A percentile compares a stretch with the other conserved stretches of the same genome.
Evolutionary conservation across 2,329 filamentous ascomycete genomes (phyloP).

Genomic region (Septoria linicola): DNA sequence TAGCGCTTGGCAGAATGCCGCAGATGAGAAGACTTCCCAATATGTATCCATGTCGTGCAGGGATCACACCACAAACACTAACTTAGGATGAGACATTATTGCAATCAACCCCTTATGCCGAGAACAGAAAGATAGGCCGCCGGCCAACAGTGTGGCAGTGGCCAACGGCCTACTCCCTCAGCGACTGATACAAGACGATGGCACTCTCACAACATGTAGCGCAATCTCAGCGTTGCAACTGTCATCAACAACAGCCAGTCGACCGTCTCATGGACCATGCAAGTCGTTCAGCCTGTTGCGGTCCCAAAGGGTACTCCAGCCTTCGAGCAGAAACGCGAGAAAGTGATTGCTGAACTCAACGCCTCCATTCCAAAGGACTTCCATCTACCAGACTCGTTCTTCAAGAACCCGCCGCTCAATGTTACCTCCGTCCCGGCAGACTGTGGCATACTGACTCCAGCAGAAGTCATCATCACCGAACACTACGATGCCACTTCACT

Average conservation of each 20-base stretch:
- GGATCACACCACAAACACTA: too few relatives aligned
- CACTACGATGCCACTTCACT: constrained; percentile 21
- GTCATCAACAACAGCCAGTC: background rate
- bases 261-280: constrained; percentile 1
- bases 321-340: constrained; percentile 11
- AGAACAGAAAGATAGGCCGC: background rate
- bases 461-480: constrained; percentile 23
- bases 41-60: too few relatives aligned
- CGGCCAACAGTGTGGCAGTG: background rate
- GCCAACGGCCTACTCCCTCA: background rate
- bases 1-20: too few relatives aligned
- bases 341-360: constrained; percentile 9
- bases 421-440: constrained; percentile 20
- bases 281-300: constrained; percentile 10
- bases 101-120: too few relatives aligned
- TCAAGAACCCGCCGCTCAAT: constrained; percentile 12
- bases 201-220: background rate
- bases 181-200: background rate
- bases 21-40: too few relatives aligned
- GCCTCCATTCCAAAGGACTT: constrained; percentile 13
- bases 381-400: constrained; percentile 9
- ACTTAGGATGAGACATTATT: too few relatives aligned
- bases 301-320: constrained; percentile 8
- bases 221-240: background rate
- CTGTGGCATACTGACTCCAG: constrained; percentile 18